Percentiles rank a stretch among this genome's conserved stretches.
phyloP scores from a whole-genome alignment of 2,329 filamentous ascomycete genomes.

The Neobulgaria alba region DNA sequence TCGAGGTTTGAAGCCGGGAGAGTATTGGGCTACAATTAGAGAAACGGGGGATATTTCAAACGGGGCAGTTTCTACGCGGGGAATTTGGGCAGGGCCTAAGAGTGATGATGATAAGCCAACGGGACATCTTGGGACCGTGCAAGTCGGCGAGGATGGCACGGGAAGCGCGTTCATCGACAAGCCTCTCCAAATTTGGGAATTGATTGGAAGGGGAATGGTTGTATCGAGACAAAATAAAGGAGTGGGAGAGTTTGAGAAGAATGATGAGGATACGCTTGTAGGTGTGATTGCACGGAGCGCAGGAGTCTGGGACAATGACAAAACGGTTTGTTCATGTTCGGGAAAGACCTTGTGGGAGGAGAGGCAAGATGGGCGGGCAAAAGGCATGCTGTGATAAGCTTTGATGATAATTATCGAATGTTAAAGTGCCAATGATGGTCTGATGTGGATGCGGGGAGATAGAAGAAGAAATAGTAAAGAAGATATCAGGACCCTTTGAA shows the following conservation, averaged over 20 bases:
- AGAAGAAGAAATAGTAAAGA: conserved; percentile 7
- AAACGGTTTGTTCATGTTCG: conserved; percentile 95
- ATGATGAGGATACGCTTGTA: conserved; percentile 78
- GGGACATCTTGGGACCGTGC: conserved; percentile 65
- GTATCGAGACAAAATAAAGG: conserved; percentile 59
- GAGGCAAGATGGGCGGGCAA: conserved; percentile 76
- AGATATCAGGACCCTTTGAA: conserved; percentile 1
- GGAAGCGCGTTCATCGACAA: conserved; percentile 76
- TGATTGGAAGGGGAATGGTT: conserved; percentile 89
- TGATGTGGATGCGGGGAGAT: conserved; percentile 5
- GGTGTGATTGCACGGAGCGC: conserved; percentile 93
- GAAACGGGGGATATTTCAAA: conserved; percentile 79
- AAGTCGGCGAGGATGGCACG: conserved; percentile 66
- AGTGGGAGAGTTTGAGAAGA: conserved; percentile 51
- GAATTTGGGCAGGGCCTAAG: conserved; percentile 56
- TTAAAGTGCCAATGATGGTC: conserved; percentile 2
- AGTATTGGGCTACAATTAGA: conserved; percentile 75
- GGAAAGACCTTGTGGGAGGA: conserved; percentile 99
- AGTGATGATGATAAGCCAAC: conserved; percentile 36
- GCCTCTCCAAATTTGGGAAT: conserved; percentile 84
- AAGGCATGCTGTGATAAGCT: conserved; percentile 71
- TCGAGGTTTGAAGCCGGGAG: conserved; percentile 70
- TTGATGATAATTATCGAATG: conserved; percentile 10
- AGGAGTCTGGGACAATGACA: conserved; percentile 98
- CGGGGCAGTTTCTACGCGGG: conserved; percentile 75